These are phyloP conservation scores for Dalechampia spathulata DNA, from an alignment of 441 rosid genomes.

Conservation along the genomic window DNA sequence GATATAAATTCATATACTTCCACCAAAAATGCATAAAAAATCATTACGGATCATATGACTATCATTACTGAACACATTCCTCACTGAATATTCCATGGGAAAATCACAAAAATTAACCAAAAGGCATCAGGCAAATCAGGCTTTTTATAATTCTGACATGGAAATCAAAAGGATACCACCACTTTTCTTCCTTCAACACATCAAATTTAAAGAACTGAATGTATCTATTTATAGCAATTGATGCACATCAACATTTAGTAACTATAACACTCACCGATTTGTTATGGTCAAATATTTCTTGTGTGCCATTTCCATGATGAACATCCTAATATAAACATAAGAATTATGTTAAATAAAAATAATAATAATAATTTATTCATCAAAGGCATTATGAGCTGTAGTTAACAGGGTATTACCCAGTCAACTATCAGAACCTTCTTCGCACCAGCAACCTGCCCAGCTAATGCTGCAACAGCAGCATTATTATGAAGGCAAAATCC, in stretches of 20 bases:
- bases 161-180: neutral
- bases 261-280: constrained; percentile 59
- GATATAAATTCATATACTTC: neutral
- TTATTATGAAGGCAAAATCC: constrained; percentile 99
- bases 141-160: neutral
- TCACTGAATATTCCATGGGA: neutral
- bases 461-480: constrained; percentile 95
- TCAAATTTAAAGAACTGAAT: neutral
- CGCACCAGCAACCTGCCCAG: constrained; percentile 91
- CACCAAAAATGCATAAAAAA: too few species aligned
- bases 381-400: neutral
- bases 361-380: neutral
- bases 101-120: neutral
- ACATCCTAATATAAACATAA: constrained; percentile 64
- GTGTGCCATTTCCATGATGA: constrained; percentile 98
- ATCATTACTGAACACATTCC: too few species aligned
- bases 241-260: neutral
- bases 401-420: constrained; percentile 53
- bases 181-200: neutral
- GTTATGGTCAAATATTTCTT: constrained; percentile 83
- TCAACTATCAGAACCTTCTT: constrained; percentile 90
- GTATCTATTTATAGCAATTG: too few species aligned
- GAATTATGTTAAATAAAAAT: constrained; percentile 4
- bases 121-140: neutral
- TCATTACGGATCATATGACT: too few species aligned